Evolutionary conservation across 1,284 basidiomycete genomes (phyloP), one percentile per base, ranked within the genome.

Genomic region (Cryptococcus sp.): DNA sequence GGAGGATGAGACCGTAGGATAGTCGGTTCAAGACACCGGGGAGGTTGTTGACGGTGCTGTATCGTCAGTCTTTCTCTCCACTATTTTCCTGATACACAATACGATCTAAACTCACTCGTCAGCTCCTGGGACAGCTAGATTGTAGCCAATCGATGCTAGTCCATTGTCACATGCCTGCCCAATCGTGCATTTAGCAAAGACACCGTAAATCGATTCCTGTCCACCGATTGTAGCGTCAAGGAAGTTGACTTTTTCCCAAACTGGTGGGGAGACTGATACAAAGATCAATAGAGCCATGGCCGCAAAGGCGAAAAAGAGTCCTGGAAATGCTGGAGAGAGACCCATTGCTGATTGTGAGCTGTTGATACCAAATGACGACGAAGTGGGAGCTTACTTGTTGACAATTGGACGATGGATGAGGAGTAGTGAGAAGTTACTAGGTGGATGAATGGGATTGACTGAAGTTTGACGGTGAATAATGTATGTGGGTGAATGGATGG

Each of bases 191-290:
- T 78, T 83, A 2, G 88, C 88, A 67, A 88, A 88, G 23, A 86
- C 82, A 64, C 88, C 88, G 60, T 84, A 90, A 60, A 79, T 79
- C 16, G 80, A 74, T 31, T 63, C 62, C 2, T 54, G 45, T 3
- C 63, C 67, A 5, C 71, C 74, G 5, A 69, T 64, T 3, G 74
- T 76, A 21, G 82, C 81, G 50, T 81, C 73, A 32, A 90, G 79
- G 78, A 88, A 89, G 21, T 80, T 84, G 49, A 89, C 77, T 31
- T 68, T 69, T 28, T 85, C 70, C 88, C 86, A 89, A 62, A 82
- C 86, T 32, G 87, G 87, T 47, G 81, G 73, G 19, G 85, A 85
- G 46, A 78, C 64, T 34, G 71, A 76, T 41, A 64, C 86, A 46
- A 66, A 63, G 21, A 66, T 23, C 21, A 64, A 49, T 3, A 68